Percentiles rank a stretch among this genome's conserved stretches.
These are phyloP conservation scores for Plasmodium inui DNA, from an alignment of 169 alveolate species.

Conservation along the genomic window DNA sequence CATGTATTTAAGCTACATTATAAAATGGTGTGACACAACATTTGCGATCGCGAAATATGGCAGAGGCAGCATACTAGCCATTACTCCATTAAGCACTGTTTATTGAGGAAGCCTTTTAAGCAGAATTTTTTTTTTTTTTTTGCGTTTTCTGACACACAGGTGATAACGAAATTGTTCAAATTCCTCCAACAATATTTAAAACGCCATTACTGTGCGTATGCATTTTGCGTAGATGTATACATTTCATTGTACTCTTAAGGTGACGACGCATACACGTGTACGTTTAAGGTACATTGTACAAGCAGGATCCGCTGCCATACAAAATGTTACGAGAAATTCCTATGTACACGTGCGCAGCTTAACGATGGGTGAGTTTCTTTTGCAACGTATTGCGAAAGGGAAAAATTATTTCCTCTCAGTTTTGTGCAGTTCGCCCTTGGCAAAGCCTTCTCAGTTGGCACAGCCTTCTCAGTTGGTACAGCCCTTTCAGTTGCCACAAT, in stretches of 20 bases:
- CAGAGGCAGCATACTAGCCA: background rate
- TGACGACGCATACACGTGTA: background rate
- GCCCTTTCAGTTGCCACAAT: background rate
- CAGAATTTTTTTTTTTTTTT: background rate
- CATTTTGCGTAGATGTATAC: background rate
- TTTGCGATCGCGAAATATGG: background rate
- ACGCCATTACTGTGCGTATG: background rate
- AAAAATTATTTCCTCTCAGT: background rate
- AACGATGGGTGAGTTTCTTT: background rate
- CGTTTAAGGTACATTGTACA: background rate
- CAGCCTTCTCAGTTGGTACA: background rate
- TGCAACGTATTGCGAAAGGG: background rate
- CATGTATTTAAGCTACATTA: background rate
- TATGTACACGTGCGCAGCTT: background rate
- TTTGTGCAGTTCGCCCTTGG: background rate
- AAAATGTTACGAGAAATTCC: constrained; percentile 5
- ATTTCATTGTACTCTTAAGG: background rate
- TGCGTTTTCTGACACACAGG: background rate
- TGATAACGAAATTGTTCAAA: background rate
- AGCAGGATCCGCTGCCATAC: background rate
- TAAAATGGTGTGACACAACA: background rate
- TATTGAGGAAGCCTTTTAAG: background rate
- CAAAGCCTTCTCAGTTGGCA: background rate
- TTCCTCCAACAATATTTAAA: background rate
- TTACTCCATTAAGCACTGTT: background rate